Base-by-base conservation (phyloP, 2,329 filamentous ascomycete species). In the Alternaria sp. region DNA sequence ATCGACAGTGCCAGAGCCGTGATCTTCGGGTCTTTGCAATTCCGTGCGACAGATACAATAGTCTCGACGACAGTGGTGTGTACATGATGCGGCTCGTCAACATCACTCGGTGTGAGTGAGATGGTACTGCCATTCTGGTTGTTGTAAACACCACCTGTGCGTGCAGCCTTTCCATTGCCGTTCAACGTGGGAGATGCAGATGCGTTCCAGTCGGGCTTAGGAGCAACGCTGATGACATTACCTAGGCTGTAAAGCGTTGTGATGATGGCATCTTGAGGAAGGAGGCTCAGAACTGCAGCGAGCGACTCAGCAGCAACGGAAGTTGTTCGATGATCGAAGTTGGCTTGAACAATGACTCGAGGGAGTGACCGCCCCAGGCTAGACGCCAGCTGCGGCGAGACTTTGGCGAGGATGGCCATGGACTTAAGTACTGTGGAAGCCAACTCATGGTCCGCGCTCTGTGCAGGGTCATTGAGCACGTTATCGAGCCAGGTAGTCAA, bases 211-310 rank as follows among this genome's bases (percentile, higher is more conserved):
- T 87, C 85, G 33, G 80, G 71, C 17, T 79, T 80, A 6, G 84
- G 83, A 45, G 86, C 87, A 5, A 92, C 89, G 68, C 93, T 97
- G 13, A 99, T 83, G 4, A 97, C 90, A 73, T 99, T 99, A 21
- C 95, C 95, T n/a, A 99, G 84, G 0, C 93, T 95, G 78, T 99
- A 99, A 9, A 99, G 82, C 1, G 93, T 98, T 5, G 93, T 96
- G 66, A 99, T 98, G 34, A 97, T 86, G 34, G 93, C 90, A 80
- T 99, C 95, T 69, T 96, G 91, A 1, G 95, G 96, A 11, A 98
- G 84, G 69, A 90, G 84, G 66, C 89, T 89, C 54, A 99, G 81
- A 17, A 96, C 88, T 65, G 89, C 90, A 2, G 93, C 93, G 33
- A 99, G 82, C 68, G 90, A 95, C 65, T 88, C 87, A n/a, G 93